Conservation (phyloP, 306 rosid species). For the Morella rubra region DNA sequence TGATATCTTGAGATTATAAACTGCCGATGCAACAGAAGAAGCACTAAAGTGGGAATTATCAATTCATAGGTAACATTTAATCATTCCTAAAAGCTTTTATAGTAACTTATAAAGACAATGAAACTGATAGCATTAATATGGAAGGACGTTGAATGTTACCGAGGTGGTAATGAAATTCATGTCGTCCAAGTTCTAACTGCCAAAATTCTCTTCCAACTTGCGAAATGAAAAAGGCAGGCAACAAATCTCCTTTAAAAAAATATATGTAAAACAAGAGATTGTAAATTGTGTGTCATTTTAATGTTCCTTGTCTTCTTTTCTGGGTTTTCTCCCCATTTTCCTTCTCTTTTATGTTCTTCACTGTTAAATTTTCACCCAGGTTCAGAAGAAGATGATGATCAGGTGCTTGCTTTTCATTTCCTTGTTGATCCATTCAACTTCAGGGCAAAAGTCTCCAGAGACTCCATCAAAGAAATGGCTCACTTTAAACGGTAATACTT, state of each 20-base stretch:
- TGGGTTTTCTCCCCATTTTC: not conserved
- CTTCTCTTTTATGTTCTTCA: constrained; percentile 2
- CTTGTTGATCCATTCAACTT: constrained; percentile 48
- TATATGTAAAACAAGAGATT: too few species aligned
- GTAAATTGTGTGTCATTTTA: too few species aligned
- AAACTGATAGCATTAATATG: constrained; percentile 7
- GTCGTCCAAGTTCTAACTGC: not conserved
- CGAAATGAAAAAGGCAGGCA: not conserved
- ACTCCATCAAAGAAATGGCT: constrained; percentile 54
- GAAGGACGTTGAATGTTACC: not conserved
- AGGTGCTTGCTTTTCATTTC: constrained; percentile 48
- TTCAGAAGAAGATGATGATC: constrained; percentile 55
- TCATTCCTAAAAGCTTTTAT: not conserved
- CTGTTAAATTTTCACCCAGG: constrained; percentile 37
- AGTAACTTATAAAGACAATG: too few species aligned
- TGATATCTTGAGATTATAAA: not conserved
- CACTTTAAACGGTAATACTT: constrained; percentile 63
- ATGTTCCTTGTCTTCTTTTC: not conserved
- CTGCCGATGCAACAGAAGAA: not conserved
- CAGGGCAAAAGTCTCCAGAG: constrained; percentile 35
- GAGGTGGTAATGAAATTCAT: not conserved
- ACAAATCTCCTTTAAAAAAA: not conserved
- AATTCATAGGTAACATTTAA: not conserved
- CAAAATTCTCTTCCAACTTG: not conserved
- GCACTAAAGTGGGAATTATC: not conserved